Evolutionary conservation across 2,329 filamentous ascomycete genomes (phyloP).

Genomic region (Colletotrichum lupini): DNA sequence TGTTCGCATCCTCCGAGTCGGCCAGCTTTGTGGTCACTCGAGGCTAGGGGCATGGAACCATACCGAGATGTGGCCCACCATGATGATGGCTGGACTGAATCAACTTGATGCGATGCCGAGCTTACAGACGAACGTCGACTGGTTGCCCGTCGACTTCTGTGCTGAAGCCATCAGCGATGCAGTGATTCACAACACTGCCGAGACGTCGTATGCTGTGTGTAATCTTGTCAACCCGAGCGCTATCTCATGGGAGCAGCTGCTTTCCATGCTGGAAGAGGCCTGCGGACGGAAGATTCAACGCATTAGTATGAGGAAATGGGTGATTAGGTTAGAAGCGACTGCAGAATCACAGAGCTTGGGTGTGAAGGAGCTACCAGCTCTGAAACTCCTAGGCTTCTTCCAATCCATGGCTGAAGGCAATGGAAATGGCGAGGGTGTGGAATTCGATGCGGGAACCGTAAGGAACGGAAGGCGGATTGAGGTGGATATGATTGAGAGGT

Average conservation of each 20-base stretch:
- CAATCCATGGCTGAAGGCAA: slow-evolving; percentile 1
- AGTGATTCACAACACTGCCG: not conserved
- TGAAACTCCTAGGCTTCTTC: slow-evolving; percentile 21
- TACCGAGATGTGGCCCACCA: slow-evolving; percentile 27
- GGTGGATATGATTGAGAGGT: not conserved
- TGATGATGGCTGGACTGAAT: slow-evolving; percentile 15
- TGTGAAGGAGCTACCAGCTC: not conserved
- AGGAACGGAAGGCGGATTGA: not conserved
- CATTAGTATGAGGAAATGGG: slow-evolving; percentile 6
- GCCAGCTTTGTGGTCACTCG: slow-evolving; percentile 20
- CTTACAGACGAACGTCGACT: slow-evolving; percentile 14
- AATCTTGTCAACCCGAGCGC: slow-evolving; percentile 6
- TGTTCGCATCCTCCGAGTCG: slow-evolving; percentile 1
- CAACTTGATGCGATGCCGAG: slow-evolving; percentile 1
- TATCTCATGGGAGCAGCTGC: not conserved
- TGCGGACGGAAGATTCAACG: not conserved
- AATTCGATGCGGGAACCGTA: not conserved
- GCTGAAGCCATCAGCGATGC: not conserved
- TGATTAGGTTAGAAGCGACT: not conserved
- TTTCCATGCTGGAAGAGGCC: not conserved
- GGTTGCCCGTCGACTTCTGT: slow-evolving; percentile 23
- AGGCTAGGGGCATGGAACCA: slow-evolving; percentile 5
- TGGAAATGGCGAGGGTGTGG: slow-evolving; percentile 8
- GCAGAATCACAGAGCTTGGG: not conserved
- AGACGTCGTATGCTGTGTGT: not conserved